Conservation (phyloP, 2,329 filamentous ascomycete genomes). For the Alternaria sp. region DNA sequence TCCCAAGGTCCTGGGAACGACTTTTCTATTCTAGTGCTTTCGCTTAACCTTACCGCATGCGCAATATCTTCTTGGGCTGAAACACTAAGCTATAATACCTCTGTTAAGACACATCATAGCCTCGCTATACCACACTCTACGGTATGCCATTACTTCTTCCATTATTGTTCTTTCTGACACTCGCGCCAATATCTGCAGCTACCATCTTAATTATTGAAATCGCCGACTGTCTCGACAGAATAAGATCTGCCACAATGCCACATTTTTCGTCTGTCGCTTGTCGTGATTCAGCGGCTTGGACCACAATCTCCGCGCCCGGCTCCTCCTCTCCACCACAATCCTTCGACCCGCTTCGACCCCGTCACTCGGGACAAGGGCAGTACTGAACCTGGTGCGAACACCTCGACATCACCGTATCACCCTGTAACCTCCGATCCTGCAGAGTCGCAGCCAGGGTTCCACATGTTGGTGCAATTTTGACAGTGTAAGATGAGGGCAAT, state of each 20-base stretch:
- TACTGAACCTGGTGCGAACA: conserved; percentile 36
- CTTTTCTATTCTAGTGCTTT: conserved; percentile 35
- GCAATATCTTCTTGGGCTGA: conserved; percentile 43
- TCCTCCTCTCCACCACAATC: conserved; percentile 16
- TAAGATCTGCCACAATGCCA: conserved; percentile 12
- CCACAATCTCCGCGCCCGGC: conserved; percentile 22
- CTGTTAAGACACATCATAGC: conserved; percentile 25
- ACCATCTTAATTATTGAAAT: conserved; percentile 23
- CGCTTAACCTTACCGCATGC: conserved; percentile 37
- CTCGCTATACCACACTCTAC: conserved; percentile 14
- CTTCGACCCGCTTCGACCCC: conserved; percentile 17
- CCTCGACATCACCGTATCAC: conserved; percentile 34
- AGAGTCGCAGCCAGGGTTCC: conserved; percentile 33
- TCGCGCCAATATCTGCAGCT: conserved; percentile 12
- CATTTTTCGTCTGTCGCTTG: conserved; percentile 11
- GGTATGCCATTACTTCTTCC: conserved; percentile 11
- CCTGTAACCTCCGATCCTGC: conserved; percentile 32
- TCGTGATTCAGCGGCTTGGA: conserved; percentile 12
- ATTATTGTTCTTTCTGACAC: conserved; percentile 10
- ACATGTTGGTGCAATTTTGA: conserved; percentile 39
- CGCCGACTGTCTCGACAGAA: conserved; percentile 15
- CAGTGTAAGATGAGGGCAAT: conserved; percentile 32
- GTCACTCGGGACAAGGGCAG: conserved; percentile 20
- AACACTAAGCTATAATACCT: conserved; percentile 43
- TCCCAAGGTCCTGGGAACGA: conserved; percentile 11